A percentile compares a stretch with the other conserved stretches of the same genome.
Evolutionary conservation across 495 filamentous ascomycete genomes (phyloP).

Genomic region (Neurospora sp.): DNA sequence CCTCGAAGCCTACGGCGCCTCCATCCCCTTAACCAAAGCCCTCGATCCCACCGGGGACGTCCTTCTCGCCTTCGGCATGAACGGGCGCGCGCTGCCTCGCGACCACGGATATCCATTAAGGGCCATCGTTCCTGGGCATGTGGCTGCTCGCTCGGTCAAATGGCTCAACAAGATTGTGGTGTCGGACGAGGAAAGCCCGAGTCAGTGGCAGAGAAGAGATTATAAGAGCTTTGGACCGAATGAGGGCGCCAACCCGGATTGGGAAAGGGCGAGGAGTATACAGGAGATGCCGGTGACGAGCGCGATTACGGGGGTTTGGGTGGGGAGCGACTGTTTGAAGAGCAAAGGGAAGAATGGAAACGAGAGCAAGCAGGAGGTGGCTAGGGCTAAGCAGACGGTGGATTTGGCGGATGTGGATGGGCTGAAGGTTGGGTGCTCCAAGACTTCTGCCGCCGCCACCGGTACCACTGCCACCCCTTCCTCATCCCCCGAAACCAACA

Average conservation of each 20-base stretch:
- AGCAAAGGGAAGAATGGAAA: not conserved
- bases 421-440: slow-evolving; percentile 12
- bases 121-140: slow-evolving; percentile 50
- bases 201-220: slow-evolving; percentile 51
- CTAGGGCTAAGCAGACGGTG: not conserved
- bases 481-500: slow-evolving; percentile 5
- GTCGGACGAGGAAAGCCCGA: slow-evolving; percentile 45
- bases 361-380: not conserved
- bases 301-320: slow-evolving; percentile 34
- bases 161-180: slow-evolving; percentile 54
- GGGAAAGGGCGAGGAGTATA: slow-evolving; percentile 44
- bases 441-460: not conserved
- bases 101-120: slow-evolving; percentile 54
- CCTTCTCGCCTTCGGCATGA: slow-evolving; percentile 52
- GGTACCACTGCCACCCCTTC: not conserved
- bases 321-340: slow-evolving; percentile 41
- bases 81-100: slow-evolving; percentile 42
- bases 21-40: slow-evolving; percentile 46
- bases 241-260: slow-evolving; percentile 42
- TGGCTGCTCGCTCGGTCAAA: slow-evolving; percentile 54
- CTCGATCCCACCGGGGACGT: slow-evolving; percentile 49
- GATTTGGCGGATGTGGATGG: slow-evolving; percentile 10
- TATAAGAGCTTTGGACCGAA: slow-evolving; percentile 57
- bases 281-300: slow-evolving; percentile 53
- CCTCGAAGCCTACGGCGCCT: slow-evolving; percentile 50